Evolutionary conservation across 2,329 filamentous ascomycete species (phyloP), one percentile per base, ranked within the genome.

Genomic region (Aspergillus sp.): DNA sequence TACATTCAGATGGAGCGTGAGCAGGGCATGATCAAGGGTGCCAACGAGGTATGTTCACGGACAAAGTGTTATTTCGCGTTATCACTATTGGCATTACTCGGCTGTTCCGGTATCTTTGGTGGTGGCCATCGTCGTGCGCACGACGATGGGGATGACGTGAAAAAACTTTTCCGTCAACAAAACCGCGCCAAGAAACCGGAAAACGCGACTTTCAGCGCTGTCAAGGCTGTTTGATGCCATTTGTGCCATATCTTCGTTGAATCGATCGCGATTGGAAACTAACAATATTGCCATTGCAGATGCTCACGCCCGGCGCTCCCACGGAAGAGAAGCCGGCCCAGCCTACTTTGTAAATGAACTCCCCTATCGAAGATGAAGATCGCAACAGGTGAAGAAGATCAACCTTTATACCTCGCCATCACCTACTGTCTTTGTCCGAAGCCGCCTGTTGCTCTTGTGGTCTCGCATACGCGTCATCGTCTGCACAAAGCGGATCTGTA

Each of bases 1-100:
- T 87, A 96, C 76, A 84, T 94, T 66, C 94, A 96, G 82, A 96
- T 97, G 92, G 95, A 99, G 87, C 88, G 92, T 78, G 94, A 97
- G 82, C 92, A 93, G 86, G 88, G 90, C 78, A 95, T 96, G 91
- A 90, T 95, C 77, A 91, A 96, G 85, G 87, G 90, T 72, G 92
- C 92, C 64, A 89, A 90, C 73, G 91, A 96, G 82, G 86, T 89
- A 71, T 70, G 81, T 78, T 61, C 52, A 36, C 16, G 29, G 18
- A 42, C 11, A 4, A 16, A 16, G 9, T 32, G 2, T 24, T 24
- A 45, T 54, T 50, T 42, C 53, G 51, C 14, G 18, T 51, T 14
- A 10, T 16, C 3, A 12, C 11, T 11, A n/a, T 14, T 29, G 49
- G 24, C 22, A 18, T 24, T 56, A 10, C 20, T 22, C 18, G 18